A percentile compares a stretch with the other conserved stretches of the same genome.
Conservation (phyloP, 306 rosid species). For the Vigna angularis region DNA sequence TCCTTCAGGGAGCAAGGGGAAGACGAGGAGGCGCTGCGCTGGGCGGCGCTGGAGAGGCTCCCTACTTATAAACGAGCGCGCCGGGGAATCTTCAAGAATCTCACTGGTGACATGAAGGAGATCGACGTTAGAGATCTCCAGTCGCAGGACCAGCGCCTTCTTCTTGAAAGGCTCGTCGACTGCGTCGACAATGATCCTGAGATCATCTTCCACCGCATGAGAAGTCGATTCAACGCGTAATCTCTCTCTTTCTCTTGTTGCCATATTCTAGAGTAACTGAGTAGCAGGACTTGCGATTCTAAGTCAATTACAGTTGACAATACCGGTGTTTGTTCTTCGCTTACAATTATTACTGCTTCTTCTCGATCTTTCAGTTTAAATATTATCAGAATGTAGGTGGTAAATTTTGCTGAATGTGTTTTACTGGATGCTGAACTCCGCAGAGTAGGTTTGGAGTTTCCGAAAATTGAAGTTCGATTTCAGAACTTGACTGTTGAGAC, state of each 20-base stretch:
- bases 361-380: slow-evolving; percentile 9
- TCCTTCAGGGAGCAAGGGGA: slow-evolving; percentile 69
- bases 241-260: background rate
- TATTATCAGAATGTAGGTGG: background rate
- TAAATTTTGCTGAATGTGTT: background rate
- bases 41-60: slow-evolving; percentile 95
- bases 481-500: slow-evolving; percentile 80
- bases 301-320: background rate
- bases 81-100: slow-evolving; percentile 77
- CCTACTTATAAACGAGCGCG: slow-evolving; percentile 86
- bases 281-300: background rate
- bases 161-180: slow-evolving; percentile 65
- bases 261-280: slow-evolving; percentile 20
- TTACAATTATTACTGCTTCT: background rate
- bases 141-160: slow-evolving; percentile 68
- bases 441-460: slow-evolving; percentile 89
- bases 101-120: slow-evolving; percentile 69
- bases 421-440: slow-evolving; percentile 14
- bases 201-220: slow-evolving; percentile 69
- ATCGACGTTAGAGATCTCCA: slow-evolving; percentile 71
- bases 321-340: too few relatives aligned
- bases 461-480: slow-evolving; percentile 94
- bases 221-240: slow-evolving; percentile 88
- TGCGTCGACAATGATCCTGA: slow-evolving; percentile 75
- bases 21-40: slow-evolving; percentile 89